A percentile compares a stretch with the other conserved stretches of the same genome.
phyloP scores from a whole-genome alignment of 2,329 filamentous ascomycete species.

The Delphinella strobiligena region DNA sequence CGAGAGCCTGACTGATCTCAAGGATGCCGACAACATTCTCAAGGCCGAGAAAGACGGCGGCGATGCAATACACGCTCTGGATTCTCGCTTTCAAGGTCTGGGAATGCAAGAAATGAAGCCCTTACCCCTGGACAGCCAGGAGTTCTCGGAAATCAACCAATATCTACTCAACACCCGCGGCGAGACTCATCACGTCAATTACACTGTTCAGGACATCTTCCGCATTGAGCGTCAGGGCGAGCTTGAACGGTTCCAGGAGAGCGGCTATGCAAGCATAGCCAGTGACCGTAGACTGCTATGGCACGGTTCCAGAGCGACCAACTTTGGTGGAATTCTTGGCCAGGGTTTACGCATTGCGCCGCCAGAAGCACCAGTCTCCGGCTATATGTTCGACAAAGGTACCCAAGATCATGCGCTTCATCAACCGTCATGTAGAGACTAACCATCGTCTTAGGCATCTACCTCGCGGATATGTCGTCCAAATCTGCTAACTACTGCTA shows the following conservation, averaged over 20 bases:
- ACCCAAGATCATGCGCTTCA: not conserved
- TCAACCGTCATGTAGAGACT: not conserved
- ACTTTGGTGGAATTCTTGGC: slow-evolving; percentile 76
- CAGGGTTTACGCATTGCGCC: slow-evolving; percentile 86
- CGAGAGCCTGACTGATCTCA: slow-evolving; percentile 75
- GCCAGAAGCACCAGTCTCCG: slow-evolving; percentile 57
- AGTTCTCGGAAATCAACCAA: slow-evolving; percentile 52
- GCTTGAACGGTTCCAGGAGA: slow-evolving; percentile 52
- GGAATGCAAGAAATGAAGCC: slow-evolving; percentile 66
- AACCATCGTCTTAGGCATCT: slow-evolving; percentile 42
- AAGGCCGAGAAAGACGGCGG: slow-evolving; percentile 43
- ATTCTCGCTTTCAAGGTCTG: slow-evolving; percentile 60
- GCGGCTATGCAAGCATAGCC: slow-evolving; percentile 38
- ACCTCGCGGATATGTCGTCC: slow-evolving; percentile 72
- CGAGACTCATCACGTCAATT: slow-evolving; percentile 49
- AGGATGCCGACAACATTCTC: slow-evolving; percentile 66
- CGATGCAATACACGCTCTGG: slow-evolving; percentile 49
- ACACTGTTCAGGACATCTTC: slow-evolving; percentile 64
- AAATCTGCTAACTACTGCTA: slow-evolving; percentile 74
- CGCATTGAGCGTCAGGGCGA: slow-evolving; percentile 69
- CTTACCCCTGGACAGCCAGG: slow-evolving; percentile 44
- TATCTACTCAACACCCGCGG: slow-evolving; percentile 61
- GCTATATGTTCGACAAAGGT: slow-evolving; percentile 67
- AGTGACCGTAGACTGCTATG: slow-evolving; percentile 67
- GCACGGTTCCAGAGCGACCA: slow-evolving; percentile 76